phyloP scores from a whole-genome alignment of 1,284 basidiomycete species.

The Cryptococcus sp. region DNA sequence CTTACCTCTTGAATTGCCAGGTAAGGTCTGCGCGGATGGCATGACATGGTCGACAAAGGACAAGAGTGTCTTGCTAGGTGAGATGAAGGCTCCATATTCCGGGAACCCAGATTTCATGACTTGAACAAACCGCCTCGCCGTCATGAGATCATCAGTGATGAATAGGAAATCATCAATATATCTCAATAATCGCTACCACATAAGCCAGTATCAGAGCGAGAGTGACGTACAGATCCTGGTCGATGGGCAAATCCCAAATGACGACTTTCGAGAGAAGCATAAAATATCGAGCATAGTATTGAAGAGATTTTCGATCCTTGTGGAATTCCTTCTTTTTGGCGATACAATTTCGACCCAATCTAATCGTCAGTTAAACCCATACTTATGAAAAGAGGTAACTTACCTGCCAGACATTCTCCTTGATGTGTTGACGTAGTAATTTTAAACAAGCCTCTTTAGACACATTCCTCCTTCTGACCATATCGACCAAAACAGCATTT shows the following conservation, averaged over 20 bases:
- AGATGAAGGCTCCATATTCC: conserved; percentile 88
- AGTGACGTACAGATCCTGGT: conserved; percentile 57
- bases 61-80: conserved; percentile 78
- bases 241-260: conserved; percentile 61
- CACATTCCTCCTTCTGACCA: conserved; percentile 49
- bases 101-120: conserved; percentile 82
- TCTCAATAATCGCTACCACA: conserved; percentile 65
- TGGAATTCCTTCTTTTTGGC: conserved; percentile 87
- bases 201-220: neutral
- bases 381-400: conserved; percentile 5
- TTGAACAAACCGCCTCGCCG: conserved; percentile 68
- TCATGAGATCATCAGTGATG: conserved; percentile 64
- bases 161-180: conserved; percentile 93
- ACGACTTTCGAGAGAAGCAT: conserved; percentile 76
- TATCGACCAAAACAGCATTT: conserved; percentile 79
- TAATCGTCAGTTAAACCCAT: conserved; percentile 5
- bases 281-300: conserved; percentile 87
- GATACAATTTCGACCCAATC: conserved; percentile 33
- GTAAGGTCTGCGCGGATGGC: conserved; percentile 7
- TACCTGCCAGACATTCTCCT: conserved; percentile 84
- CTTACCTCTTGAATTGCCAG: conserved; percentile 4
- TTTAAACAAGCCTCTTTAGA: conserved; percentile 60
- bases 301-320: conserved; percentile 91
- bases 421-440: conserved; percentile 82
- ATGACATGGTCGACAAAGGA: conserved; percentile 34